Percentiles rank a stretch among this genome's conserved stretches.
These are phyloP conservation scores for Ochetophila trinervis DNA, from an alignment of 306 rosid genomes.

Conservation along the genomic window DNA sequence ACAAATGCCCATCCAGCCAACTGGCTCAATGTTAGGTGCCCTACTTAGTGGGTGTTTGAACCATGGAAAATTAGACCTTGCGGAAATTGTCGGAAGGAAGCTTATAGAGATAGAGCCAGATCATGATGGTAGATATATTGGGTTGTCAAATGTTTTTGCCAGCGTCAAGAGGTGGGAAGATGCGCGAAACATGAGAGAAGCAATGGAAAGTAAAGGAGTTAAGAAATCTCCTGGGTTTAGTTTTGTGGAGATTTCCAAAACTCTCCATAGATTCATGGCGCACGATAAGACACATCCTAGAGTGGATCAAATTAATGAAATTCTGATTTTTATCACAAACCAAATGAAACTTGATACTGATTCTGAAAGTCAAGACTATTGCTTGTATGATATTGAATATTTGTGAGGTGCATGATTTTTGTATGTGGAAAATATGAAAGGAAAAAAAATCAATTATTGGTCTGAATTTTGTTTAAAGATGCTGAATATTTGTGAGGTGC, in stretches of 20 bases:
- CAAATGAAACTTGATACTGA: constrained; percentile 49
- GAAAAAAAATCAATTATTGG: no score
- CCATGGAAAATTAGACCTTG: constrained; percentile 61
- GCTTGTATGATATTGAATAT: constrained; percentile 28
- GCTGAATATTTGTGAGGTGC: constrained; percentile 25
- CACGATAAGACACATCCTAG: constrained; percentile 61
- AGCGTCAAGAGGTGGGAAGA: constrained; percentile 68
- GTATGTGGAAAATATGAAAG: no score
- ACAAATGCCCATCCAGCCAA: constrained; percentile 61
- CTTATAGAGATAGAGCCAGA: constrained; percentile 73
- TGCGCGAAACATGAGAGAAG: constrained; percentile 59
- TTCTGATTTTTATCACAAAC: constrained; percentile 44
- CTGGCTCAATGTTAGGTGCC: constrained; percentile 74
- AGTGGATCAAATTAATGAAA: constrained; percentile 47
- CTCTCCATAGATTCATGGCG: constrained; percentile 59
- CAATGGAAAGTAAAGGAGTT: constrained; percentile 74
- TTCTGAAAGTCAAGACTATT: constrained; percentile 35
- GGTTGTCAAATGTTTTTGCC: constrained; percentile 65
- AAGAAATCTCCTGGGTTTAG: constrained; percentile 73
- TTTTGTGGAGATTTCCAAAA: constrained; percentile 58
- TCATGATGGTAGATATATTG: constrained; percentile 79
- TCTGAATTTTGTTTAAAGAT: not conserved
- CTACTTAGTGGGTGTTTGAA: constrained; percentile 61
- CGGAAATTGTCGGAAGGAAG: constrained; percentile 62
- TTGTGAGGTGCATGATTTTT: constrained; percentile 16